Evolutionary conservation across 164 flowering plant genomes (phyloP).

Genomic region (Liquidambar formosana): DNA sequence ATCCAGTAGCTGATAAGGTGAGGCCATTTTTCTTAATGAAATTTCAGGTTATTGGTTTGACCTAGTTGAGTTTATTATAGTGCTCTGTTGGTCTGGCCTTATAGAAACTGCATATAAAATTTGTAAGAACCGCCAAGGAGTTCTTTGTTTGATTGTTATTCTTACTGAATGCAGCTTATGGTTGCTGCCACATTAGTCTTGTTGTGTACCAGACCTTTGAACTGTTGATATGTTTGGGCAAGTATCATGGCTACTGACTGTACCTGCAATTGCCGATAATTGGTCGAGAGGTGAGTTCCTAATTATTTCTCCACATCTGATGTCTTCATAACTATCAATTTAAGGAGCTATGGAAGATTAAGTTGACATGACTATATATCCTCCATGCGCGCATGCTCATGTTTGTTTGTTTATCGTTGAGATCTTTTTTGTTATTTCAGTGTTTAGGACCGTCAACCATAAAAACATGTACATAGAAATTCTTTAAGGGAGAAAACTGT

Average conservation of each 20-base stretch:
- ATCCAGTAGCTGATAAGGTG: constrained; percentile 99
- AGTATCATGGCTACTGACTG: constrained; percentile 74
- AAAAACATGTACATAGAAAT: too few species aligned
- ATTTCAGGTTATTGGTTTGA: background rate
- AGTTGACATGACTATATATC: too few species aligned
- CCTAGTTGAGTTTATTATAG: background rate
- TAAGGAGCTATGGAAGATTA: too few species aligned
- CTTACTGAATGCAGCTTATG: constrained; percentile 77
- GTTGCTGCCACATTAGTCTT: constrained; percentile 94
- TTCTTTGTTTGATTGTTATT: constrained; percentile 18
- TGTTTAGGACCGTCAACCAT: too few species aligned
- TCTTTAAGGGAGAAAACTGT: too few species aligned
- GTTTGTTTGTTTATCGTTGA: too few species aligned
- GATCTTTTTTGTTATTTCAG: too few species aligned
- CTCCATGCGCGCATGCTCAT: too few species aligned
- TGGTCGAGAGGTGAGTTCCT: constrained; percentile 83
- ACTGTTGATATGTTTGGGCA: constrained; percentile 54
- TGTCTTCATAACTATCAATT: background rate
- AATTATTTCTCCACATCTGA: background rate
- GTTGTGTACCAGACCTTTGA: constrained; percentile 75
- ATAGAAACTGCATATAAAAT: background rate
- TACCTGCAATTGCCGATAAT: constrained; percentile 91
- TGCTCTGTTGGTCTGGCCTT: background rate
- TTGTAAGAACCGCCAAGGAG: background rate
- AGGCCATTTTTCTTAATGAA: background rate